These are phyloP conservation scores for Aspergillus quadrilineatus DNA, from an alignment of 2,329 filamentous ascomycete genomes.

Conservation along the genomic window DNA sequence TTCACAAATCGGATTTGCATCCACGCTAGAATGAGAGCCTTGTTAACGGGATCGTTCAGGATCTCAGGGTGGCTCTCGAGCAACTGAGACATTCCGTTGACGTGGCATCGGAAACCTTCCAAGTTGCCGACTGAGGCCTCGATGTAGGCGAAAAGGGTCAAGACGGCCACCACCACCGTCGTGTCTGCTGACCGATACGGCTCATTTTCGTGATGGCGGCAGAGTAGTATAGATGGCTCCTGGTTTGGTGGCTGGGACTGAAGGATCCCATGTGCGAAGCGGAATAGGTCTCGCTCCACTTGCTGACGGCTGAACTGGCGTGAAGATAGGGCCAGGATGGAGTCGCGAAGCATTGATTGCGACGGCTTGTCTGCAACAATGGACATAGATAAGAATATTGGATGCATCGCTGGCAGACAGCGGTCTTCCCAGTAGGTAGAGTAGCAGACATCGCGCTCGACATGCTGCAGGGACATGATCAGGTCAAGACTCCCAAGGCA, in stretches of 20 bases:
- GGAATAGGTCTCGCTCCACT: constrained; percentile 10
- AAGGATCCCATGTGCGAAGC: not conserved
- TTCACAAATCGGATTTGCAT: constrained; percentile 24
- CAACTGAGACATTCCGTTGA: constrained; percentile 12
- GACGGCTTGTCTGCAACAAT: not conserved
- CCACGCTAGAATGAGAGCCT: constrained; percentile 22
- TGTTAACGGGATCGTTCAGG: not conserved
- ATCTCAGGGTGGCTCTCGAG: constrained; percentile 2
- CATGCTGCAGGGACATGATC: constrained; percentile 21
- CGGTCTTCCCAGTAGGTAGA: constrained; percentile 26
- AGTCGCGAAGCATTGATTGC: constrained; percentile 16
- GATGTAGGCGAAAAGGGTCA: constrained; percentile 23
- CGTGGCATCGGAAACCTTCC: constrained; percentile 23
- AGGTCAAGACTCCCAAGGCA: constrained; percentile 3
- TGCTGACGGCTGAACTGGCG: constrained; percentile 23
- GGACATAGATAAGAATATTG: constrained; percentile 18
- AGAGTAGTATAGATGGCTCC: constrained; percentile 28
- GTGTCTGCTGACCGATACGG: not conserved
- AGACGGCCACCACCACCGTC: constrained; percentile 10
- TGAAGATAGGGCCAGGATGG: constrained; percentile 23
- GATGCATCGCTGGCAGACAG: constrained; percentile 27
- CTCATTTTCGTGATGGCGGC: constrained; percentile 20
- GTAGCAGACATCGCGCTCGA: constrained; percentile 26
- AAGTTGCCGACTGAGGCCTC: constrained; percentile 27
- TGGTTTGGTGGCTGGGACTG: constrained; percentile 23